Conservation (phyloP, 73 alveolate genomes). For the Blepharisma stoltei region DNA sequence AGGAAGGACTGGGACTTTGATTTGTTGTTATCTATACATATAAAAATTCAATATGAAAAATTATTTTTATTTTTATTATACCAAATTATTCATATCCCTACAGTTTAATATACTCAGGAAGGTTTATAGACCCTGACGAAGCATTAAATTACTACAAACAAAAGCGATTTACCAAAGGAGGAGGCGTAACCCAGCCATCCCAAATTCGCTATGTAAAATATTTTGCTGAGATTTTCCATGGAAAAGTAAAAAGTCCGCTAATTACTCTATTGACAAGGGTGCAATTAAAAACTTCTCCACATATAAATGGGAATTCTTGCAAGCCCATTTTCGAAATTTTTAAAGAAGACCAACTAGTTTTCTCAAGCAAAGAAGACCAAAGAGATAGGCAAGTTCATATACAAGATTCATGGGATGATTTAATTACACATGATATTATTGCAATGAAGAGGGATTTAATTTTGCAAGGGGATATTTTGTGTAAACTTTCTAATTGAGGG, state of each 20-base stretch:
- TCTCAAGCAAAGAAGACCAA: background rate
- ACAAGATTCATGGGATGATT: conserved; percentile 13
- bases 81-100: conserved; percentile 34
- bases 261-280: conserved; percentile 28
- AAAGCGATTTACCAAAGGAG: conserved; percentile 43
- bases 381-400: conserved; percentile 26
- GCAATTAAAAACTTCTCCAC: conserved; percentile 41
- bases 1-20: conserved; percentile 91
- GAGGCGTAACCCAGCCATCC: conserved; percentile 71
- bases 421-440: conserved; percentile 11
- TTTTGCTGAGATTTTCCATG: conserved; percentile 47
- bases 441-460: conserved; percentile 24
- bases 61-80: conserved; percentile 54
- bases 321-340: conserved; percentile 44
- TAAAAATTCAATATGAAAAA: conserved; percentile 46
- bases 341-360: background rate
- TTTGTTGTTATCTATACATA: conserved; percentile 86
- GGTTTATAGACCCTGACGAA: conserved; percentile 55
- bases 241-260: conserved; percentile 31
- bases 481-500: conserved; percentile 32
- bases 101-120: conserved; percentile 58
- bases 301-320: conserved; percentile 39
- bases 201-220: conserved; percentile 58
- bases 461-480: conserved; percentile 40
- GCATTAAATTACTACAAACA: conserved; percentile 34